These are phyloP conservation scores for Thermomyces lanuginosus DNA, from an alignment of 2,329 filamentous ascomycete genomes.

Conservation along the genomic window DNA sequence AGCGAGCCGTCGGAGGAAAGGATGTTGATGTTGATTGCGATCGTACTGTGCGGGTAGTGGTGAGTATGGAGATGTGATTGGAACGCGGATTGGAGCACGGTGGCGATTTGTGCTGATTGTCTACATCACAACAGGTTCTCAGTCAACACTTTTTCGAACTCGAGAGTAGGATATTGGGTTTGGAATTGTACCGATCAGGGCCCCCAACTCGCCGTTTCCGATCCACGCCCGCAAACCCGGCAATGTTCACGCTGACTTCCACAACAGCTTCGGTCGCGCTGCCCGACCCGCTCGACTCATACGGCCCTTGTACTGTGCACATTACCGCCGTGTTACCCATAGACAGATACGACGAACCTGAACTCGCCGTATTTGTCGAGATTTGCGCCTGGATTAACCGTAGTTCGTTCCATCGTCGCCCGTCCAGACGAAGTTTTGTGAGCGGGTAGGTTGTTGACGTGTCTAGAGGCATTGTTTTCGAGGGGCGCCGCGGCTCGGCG, in stretches of 20 bases:
- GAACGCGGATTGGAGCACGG: conserved; percentile 63
- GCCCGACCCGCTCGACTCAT: conserved; percentile 37
- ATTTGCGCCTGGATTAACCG: conserved; percentile 78
- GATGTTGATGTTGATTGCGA: conserved; percentile 69
- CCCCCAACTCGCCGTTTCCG: conserved; percentile 54
- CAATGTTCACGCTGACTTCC: conserved; percentile 66
- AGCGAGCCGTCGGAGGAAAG: conserved; percentile 81
- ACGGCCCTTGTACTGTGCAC: conserved; percentile 76
- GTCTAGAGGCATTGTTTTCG: conserved; percentile 65
- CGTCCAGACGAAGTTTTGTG: conserved; percentile 66
- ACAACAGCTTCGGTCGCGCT: conserved; percentile 47
- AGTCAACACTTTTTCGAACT: background rate
- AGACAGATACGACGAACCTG: conserved; percentile 84
- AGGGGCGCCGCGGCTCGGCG: background rate
- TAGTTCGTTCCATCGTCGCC: conserved; percentile 91
- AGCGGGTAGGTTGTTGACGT: conserved; percentile 81
- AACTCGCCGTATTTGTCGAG: conserved; percentile 77
- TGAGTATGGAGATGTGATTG: conserved; percentile 65
- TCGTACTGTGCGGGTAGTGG: conserved; percentile 74
- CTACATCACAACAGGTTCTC: conserved; percentile 28
- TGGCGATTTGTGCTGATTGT: conserved; percentile 44
- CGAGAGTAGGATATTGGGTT: too few species aligned
- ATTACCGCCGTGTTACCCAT: conserved; percentile 97
- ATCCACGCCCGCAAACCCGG: conserved; percentile 77
- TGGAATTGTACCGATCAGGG: conserved; percentile 50